Percentiles rank a stretch among this genome's conserved stretches.
These are phyloP conservation scores for Closterium sp. DNA, from an alignment of 139 green algal species.

Conservation along the genomic window DNA sequence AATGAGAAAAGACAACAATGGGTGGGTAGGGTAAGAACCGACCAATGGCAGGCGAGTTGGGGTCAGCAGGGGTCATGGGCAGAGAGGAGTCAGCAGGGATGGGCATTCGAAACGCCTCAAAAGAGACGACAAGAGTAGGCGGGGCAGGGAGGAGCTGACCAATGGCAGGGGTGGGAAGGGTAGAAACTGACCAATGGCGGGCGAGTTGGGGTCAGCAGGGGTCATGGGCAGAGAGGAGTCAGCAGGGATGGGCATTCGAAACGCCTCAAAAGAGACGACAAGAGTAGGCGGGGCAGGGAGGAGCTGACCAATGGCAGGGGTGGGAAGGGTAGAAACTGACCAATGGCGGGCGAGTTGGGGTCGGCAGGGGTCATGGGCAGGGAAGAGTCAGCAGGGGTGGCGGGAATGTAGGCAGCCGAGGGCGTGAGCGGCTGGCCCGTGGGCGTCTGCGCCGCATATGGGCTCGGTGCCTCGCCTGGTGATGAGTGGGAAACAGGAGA, in stretches of 20 bases:
- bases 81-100: not conserved
- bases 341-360: not conserved
- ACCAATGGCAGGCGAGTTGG: not conserved
- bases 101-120: not conserved
- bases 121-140: not conserved
- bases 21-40: constrained; percentile 13
- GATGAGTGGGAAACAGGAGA: not conserved
- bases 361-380: constrained; percentile 37
- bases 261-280: not conserved
- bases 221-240: constrained; percentile 23
- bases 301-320: not conserved
- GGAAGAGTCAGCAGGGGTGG: not conserved
- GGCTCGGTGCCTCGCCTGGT: not conserved
- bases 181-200: not conserved
- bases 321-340: not conserved
- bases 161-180: not conserved
- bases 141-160: not conserved
- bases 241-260: not conserved
- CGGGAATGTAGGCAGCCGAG: not conserved
- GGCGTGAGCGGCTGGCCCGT: not conserved
- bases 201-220: constrained; percentile 14
- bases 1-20: not conserved
- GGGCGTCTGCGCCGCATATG: not conserved
- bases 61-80: constrained; percentile 34
- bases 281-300: not conserved